A percentile compares a stretch with the other conserved stretches of the same genome.
Conservation (phyloP, 2,329 filamentous ascomycete species). For the Penicillium aurantiogriseum region DNA sequence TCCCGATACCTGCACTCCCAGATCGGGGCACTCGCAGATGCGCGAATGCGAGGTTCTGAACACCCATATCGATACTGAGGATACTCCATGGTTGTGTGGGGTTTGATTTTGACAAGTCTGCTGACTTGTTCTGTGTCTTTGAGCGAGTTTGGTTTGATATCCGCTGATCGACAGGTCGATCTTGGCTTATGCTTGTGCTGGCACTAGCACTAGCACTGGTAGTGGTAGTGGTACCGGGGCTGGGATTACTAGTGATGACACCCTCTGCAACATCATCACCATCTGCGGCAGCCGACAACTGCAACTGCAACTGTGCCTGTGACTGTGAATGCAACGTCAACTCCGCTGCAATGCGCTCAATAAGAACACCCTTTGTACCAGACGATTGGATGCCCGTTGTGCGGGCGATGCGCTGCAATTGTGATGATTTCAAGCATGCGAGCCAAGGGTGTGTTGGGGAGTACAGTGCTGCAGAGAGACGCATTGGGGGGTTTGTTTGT, state of each 20-base stretch:
- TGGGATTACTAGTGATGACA: background rate
- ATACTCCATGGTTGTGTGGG: constrained; percentile 48
- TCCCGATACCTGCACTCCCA: background rate
- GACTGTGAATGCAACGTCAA: constrained; percentile 12
- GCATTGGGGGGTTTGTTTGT: constrained; percentile 11
- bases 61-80: constrained; percentile 80
- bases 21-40: constrained; percentile 49
- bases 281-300: background rate
- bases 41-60: constrained; percentile 76
- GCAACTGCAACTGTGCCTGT: background rate
- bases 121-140: background rate
- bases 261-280: background rate
- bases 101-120: background rate
- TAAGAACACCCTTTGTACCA: constrained; percentile 59
- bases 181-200: background rate
- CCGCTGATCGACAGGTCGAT: background rate
- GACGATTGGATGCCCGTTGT: constrained; percentile 59
- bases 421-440: constrained; percentile 48
- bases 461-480: constrained; percentile 4
- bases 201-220: background rate
- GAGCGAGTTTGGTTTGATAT: background rate
- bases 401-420: constrained; percentile 60
- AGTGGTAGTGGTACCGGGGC: background rate
- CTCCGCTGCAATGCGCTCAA: constrained; percentile 47
- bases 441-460: constrained; percentile 31